A percentile compares a stretch with the other conserved stretches of the same genome.
Conservation (phyloP, 176 grass and related monocot genomes). For the Guadua angustifolia region DNA sequence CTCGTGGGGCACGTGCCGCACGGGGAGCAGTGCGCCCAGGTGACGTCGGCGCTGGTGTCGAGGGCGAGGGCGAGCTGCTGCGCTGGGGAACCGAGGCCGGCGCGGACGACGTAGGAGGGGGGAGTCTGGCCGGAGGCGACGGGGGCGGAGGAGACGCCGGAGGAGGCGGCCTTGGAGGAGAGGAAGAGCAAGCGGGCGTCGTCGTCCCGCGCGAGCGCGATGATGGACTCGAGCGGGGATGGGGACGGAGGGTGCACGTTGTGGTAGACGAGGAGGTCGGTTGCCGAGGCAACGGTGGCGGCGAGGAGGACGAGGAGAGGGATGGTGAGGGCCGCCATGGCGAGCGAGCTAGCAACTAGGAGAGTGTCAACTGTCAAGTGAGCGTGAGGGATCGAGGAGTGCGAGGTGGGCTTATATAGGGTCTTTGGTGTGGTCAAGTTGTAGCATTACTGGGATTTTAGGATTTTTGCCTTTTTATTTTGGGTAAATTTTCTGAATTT, state of each 20-base stretch:
- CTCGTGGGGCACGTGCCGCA: conserved; percentile 68
- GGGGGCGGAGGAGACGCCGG: conserved; percentile 60
- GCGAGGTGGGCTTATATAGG: conserved; percentile 53
- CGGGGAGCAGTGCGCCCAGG: conserved; percentile 86
- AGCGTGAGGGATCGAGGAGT: not conserved
- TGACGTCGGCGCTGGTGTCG: conserved; percentile 92
- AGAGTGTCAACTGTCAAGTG: conserved; percentile 26
- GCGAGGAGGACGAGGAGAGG: conserved; percentile 47
- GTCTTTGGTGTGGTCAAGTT: conserved; percentile 1
- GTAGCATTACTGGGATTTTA: not conserved
- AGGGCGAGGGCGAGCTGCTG: conserved; percentile 74
- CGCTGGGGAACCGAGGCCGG: conserved; percentile 65
- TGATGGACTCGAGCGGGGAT: conserved; percentile 72
- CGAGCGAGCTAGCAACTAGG: not conserved
- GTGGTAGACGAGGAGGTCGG: conserved; percentile 77
- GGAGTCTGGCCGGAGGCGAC: conserved; percentile 86
- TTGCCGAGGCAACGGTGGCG: conserved; percentile 22
- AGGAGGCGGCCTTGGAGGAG: conserved; percentile 54
- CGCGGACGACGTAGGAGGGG: conserved; percentile 82
- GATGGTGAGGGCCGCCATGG: conserved; percentile 42
- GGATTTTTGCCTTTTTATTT: not conserved
- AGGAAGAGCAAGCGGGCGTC: conserved; percentile 72
- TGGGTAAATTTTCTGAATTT: not conserved
- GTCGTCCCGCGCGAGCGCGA: conserved; percentile 70
- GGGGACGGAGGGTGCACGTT: conserved; percentile 53